Conservation (phyloP, 495 filamentous ascomycete species). For the Neurospora sp. region DNA sequence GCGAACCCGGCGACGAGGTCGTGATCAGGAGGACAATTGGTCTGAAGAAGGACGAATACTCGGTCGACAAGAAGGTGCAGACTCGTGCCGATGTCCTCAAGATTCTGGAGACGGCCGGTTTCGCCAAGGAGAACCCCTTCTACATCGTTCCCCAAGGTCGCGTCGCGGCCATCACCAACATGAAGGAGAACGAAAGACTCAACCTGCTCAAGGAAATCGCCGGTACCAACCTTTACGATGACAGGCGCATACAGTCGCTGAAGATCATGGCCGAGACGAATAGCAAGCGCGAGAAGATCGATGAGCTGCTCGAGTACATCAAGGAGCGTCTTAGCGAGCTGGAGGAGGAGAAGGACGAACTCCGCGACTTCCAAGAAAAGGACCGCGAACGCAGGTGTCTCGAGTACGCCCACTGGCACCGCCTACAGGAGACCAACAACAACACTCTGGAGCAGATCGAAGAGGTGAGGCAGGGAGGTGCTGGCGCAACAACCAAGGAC, state of each 20-base stretch:
- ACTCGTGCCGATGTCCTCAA: constrained; percentile 94
- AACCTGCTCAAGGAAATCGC: constrained; percentile 93
- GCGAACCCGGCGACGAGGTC: constrained; percentile 83
- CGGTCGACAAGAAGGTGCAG: constrained; percentile 88
- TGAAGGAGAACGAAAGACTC: constrained; percentile 88
- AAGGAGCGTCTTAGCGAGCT: constrained; percentile 80
- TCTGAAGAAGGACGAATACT: constrained; percentile 97
- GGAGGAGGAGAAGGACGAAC: constrained; percentile 94
- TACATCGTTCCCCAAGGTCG: constrained; percentile 98
- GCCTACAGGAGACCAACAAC: constrained; percentile 69
- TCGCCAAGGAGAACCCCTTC: constrained; percentile 95
- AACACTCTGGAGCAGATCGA: constrained; percentile 76
- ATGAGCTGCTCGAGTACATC: constrained; percentile 84
- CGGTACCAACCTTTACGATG: constrained; percentile 93
- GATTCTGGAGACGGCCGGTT: constrained; percentile 88
- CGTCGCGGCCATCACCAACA: constrained; percentile 92
- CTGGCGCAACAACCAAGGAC: constrained; percentile 74
- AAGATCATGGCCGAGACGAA: constrained; percentile 98
- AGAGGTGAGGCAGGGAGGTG: constrained; percentile 64
- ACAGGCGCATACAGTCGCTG: constrained; percentile 74
- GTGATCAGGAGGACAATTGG: constrained; percentile 89
- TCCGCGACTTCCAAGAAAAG: constrained; percentile 86
- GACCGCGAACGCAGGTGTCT: constrained; percentile 87
- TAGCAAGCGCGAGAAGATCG: constrained; percentile 87
- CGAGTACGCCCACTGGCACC: constrained; percentile 88